Base-by-base conservation (phyloP, 805 yeast species). In the Clavispora vitiphila region DNA sequence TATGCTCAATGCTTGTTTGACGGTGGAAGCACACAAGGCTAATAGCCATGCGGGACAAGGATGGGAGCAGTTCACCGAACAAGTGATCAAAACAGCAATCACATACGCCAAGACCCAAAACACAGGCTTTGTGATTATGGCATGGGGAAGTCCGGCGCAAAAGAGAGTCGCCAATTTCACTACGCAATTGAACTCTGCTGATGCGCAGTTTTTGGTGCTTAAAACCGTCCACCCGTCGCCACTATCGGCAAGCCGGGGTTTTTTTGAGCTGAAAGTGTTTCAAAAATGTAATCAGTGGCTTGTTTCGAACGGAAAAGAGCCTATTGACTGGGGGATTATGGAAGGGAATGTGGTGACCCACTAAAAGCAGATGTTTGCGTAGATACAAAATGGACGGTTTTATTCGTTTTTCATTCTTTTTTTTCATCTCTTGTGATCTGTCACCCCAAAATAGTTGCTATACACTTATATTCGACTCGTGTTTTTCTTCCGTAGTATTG, bases 211-310 rank as follows among this genome's bases (percentile, higher is more conserved):
- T 42, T 53, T 74, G 32, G 77, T 86, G 0, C 63, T 93, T 21
- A 76, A 74, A 47, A 72, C 88, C 0, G 97, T 89, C 0, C 99
- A 93, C 62, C 99, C 99, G 1, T 85, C 95, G 21, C 99, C 99
- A 1, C 65, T 93, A 38, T 85, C 96, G 47, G 99, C 99, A 0
- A 73, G 83, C 15, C 67, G 95, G 34, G 96, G 76, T 1, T 93
- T 85, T 61, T 90, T 91, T 53, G 81, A 81, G 2, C 80, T 84
- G 51, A 65, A 69, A 18, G 96, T 88, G 55, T 91, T 89, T 61
- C 71, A 60, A 39, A 74, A 76, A 55, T 80, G 91, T 34, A 91
- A 93, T 58, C 78, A 78, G 7, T 91, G 96, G 96, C 67, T 91
- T 1, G 51, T 55, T 12, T 65, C 68, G 24, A 74, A 71, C 0